These are phyloP conservation scores for Daldinia childiae DNA, from an alignment of 495 filamentous ascomycete species.

Conservation along the genomic window DNA sequence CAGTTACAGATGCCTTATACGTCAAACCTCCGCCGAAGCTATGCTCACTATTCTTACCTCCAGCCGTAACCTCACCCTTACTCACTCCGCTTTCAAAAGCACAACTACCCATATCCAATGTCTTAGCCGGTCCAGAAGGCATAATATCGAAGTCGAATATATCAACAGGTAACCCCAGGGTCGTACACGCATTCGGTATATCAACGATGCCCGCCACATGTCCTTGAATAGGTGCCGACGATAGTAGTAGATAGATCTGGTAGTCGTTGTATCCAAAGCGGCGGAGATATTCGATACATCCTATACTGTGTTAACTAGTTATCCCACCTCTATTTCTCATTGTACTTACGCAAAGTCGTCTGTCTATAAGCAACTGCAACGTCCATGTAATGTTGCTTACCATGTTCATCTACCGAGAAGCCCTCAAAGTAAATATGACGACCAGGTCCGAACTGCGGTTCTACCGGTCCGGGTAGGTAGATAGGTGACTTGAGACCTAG, in stretches of 20 bases:
- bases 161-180: constrained; percentile 89
- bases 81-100: constrained; percentile 69
- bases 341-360: constrained; percentile 72
- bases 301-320: constrained; percentile 21
- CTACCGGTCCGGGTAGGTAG: constrained; percentile 89
- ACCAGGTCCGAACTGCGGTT: constrained; percentile 89
- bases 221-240: constrained; percentile 89
- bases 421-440: constrained; percentile 93
- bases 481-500: constrained; percentile 87
- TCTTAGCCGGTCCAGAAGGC: constrained; percentile 67
- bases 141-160: constrained; percentile 96
- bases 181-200: constrained; percentile 85
- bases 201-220: constrained; percentile 96
- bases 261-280: constrained; percentile 80
- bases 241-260: constrained; percentile 89
- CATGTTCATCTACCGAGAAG: constrained; percentile 90
- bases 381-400: constrained; percentile 94
- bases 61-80: constrained; percentile 54
- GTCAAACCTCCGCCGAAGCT: constrained; percentile 64
- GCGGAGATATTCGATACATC: constrained; percentile 81
- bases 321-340: background rate
- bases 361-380: constrained; percentile 92
- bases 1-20: constrained; percentile 49
- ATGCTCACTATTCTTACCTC: constrained; percentile 56
- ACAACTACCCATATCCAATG: constrained; percentile 78